phyloP scores from a whole-genome alignment of 2,329 filamentous ascomycete species.

The Periconia macrospinosa region DNA sequence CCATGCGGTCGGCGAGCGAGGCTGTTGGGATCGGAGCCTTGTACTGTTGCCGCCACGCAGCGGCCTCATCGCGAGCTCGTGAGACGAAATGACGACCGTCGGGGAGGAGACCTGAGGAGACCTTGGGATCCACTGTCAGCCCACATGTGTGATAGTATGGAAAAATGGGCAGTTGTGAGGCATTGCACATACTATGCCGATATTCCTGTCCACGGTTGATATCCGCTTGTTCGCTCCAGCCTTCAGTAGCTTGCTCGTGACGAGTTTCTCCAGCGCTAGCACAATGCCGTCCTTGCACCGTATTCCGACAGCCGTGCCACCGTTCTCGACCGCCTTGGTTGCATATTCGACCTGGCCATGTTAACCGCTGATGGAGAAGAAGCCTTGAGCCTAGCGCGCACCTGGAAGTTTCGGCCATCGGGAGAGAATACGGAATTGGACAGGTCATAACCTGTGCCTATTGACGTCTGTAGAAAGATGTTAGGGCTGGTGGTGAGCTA shows the following conservation, averaged over 20 bases:
- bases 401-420: constrained; percentile 98
- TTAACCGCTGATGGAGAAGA: constrained; percentile 10
- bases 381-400: constrained; percentile 43
- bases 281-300: constrained; percentile 97
- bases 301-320: constrained; percentile 93
- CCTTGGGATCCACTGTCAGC: constrained; percentile 55
- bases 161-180: neutral
- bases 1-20: constrained; percentile 89
- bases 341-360: constrained; percentile 78
- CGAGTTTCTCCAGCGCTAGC: constrained; percentile 93
- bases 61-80: constrained; percentile 90
- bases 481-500: constrained; percentile 17
- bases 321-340: constrained; percentile 97
- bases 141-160: neutral
- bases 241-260: constrained; percentile 94
- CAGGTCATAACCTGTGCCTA: constrained; percentile 99
- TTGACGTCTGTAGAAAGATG: constrained; percentile 74
- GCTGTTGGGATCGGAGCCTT: constrained; percentile 89
- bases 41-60: constrained; percentile 88
- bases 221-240: constrained; percentile 96
- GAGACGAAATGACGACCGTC: constrained; percentile 95
- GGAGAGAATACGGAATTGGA: constrained; percentile 99
- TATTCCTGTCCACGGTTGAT: constrained; percentile 88
- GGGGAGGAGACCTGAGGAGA: constrained; percentile 90
- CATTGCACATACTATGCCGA: constrained; percentile 75